Evolutionary conservation across 805 yeast species (phyloP), one percentile per base, ranked within the genome.

Genomic region (Lipomyces chichibuensis): DNA sequence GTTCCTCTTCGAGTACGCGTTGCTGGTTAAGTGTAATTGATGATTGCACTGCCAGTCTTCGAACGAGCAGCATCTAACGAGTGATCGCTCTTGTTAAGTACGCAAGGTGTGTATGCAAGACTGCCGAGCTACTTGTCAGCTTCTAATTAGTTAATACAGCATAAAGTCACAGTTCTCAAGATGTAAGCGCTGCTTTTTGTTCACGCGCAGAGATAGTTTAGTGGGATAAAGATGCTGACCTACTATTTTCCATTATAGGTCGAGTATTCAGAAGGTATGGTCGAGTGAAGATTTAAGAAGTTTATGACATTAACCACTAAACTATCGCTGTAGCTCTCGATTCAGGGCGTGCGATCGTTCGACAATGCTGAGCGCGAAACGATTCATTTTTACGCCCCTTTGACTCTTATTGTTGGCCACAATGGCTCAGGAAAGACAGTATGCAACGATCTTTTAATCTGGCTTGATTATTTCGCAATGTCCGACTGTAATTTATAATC

Each of bases 401-500:
- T 95, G 75, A 95, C 99, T 0, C 82, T 95, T 59, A 94, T 95
- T 63, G 97, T 96, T 35, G 99, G 99, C 0, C 90, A 90, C 61
- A 95, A 95, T 78, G 98, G 99, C 39, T 89, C 97, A 35, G 99
- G 99, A 11, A 94, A 95, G 76, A 95, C 98, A 0, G 81, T 77
- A 64, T 35, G 64, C 51, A 17, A 7, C 8, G 13, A n/a, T n/a
- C 9, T 7, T 43, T n/a, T 8, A 37, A n/a, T 7, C n/a, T 52
- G 61, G 2, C 43, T 25, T 37, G 8, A 7, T 11, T 13, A 1
- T 7, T 29, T 52, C 29, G 11, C 43, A 7, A 52, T 52, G n/a
- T 52, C 3, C 20, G 55, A 25, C 29, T 14, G 55, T 29, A 20
- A 9, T 23, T 25, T 27, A n/a, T 11, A n/a, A 14, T 23, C 25